Evolutionary conservation across 2,329 filamentous ascomycete genomes (phyloP), one percentile per base, ranked within the genome.

Genomic region (Monilinia fructicola): DNA sequence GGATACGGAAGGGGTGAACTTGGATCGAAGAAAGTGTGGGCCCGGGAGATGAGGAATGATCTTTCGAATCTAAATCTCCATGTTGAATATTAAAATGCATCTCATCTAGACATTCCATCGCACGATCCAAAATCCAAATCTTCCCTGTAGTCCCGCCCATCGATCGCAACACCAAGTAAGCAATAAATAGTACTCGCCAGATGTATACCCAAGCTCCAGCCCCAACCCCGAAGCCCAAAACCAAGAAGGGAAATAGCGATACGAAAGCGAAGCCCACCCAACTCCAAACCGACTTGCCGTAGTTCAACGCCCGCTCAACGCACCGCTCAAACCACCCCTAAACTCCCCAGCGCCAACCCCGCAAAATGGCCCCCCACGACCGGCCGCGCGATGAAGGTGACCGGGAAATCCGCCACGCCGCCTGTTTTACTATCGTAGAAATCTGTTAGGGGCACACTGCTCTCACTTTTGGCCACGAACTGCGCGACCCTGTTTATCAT

Each of bases 291-390:
- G 26, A 26, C 23, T 10, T 9, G 3, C 23, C 3, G 7, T 42
- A 11, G 10, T 16, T 1, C 35, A 0, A 18, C 7, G 4, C 4
- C 16, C 26, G 12, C 10, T 1, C 23, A 1, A 6, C 42, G 23
- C 46, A 26, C 31, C 14, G 3, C 26, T n/a, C 18, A n/a, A 21
- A 21, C 16, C 4, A 26, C 46, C 21, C 46, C 31, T n/a, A 50
- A 23, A n/a, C 21, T 26, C 11, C 11, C n/a, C 31, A 53, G 10
- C 10, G 46, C 46, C 16, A 53, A n/a, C 23, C 31, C n/a, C 10
- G 46, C 59, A 53, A 53, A 53, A 62, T 40, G 46, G 2, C 59
- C 46, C 9, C 46, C 46, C n/a, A 62, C 59, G 2, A 40, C 46
- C n/a, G 21, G 28, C 26, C 59, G 53, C 35, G 44, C 59, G 9